These are phyloP conservation scores for Fraxinus greggii DNA, from an alignment of 305 asterid species.

Conservation along the genomic window DNA sequence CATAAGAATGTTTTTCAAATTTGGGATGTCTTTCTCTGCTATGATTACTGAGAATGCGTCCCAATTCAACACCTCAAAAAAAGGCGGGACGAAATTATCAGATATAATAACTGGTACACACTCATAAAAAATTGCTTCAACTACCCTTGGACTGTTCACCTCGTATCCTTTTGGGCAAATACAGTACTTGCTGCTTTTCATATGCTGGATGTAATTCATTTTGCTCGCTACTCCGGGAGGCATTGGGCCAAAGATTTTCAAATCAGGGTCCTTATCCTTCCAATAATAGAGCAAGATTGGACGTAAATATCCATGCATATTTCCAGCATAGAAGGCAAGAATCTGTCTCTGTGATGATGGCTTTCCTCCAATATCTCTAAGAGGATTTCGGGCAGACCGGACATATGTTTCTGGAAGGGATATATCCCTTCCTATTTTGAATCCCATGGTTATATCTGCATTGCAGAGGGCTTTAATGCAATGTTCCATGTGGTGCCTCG, in stretches of 20 bases:
- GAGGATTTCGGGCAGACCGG: slow-evolving; percentile 79
- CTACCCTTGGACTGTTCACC: slow-evolving; percentile 81
- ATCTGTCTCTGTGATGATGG: slow-evolving; percentile 62
- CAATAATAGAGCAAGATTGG: slow-evolving; percentile 71
- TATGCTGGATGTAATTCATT: slow-evolving; percentile 64
- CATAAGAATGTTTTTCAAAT: slow-evolving; percentile 47
- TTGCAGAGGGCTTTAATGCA: slow-evolving; percentile 87
- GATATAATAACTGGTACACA: slow-evolving; percentile 74
- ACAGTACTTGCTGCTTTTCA: slow-evolving; percentile 77
- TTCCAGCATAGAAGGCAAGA: slow-evolving; percentile 84
- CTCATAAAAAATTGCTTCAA: slow-evolving; percentile 71
- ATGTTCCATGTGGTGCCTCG: slow-evolving; percentile 91
- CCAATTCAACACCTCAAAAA: slow-evolving; percentile 75
- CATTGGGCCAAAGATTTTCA: slow-evolving; percentile 79
- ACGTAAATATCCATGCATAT: slow-evolving; percentile 80
- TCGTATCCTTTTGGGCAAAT: slow-evolving; percentile 81
- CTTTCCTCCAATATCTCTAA: slow-evolving; percentile 82
- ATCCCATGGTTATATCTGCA: slow-evolving; percentile 76
- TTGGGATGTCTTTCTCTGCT: slow-evolving; percentile 58
- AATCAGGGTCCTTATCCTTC: slow-evolving; percentile 61
- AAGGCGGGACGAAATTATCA: slow-evolving; percentile 74
- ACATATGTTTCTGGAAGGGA: slow-evolving; percentile 84
- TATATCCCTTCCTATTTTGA: slow-evolving; percentile 78
- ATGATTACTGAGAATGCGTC: slow-evolving; percentile 56
- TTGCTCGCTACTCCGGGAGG: slow-evolving; percentile 77